Evolutionary conservation across 2,329 filamentous ascomycete genomes (phyloP), one percentile per base, ranked within the genome.

Genomic region (Metarhizium anisopliae): DNA sequence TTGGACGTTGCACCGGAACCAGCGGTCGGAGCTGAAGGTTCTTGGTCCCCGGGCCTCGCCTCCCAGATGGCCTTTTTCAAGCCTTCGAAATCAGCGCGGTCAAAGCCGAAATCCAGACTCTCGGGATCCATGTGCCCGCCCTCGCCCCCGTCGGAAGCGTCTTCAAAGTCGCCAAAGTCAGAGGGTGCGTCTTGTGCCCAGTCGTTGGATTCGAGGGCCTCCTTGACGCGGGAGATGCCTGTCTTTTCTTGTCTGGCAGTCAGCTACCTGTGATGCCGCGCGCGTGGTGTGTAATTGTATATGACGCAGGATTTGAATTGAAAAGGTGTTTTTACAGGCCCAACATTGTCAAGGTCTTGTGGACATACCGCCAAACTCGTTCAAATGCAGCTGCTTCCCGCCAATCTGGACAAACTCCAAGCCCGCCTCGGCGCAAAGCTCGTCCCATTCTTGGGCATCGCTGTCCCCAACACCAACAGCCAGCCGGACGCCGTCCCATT

Each of bases 151-250:
- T 64, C 64, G 16, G 42, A 4, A 2, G 63, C 58, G 52, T 45
- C 63, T 60, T 73, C 70, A 6, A 66, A 65, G 20, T 69, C 64
- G 8, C 63, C 65, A 55, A 67, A 67, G 42, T 70, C 67, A 40
- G 4, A 64, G 25, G 59, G 59, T 30, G 62, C 60, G 16, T 60
- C 66, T 6, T 71, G 68, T 2, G 72, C 75, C 85, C 85, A 88
- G 67, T 86, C 84, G 64, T 86, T 87, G 16, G 83, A 74, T 63
- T 87, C 78, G 14, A 88, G 68, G 0, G 84, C 84, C 63, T 87
- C 83, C 8, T 75, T 72, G 2, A 82, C 74, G 10, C 85, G 75
- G 1, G 79, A 72, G 42, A 86, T 74, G 16, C 84, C 84, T 36
- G 74, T 77, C 57, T 78, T 79, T 67, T 86, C 84, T 82, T n/a